Base-by-base conservation (phyloP, 2,329 filamentous ascomycete genomes). In the Phyllosticta capitalensis region DNA sequence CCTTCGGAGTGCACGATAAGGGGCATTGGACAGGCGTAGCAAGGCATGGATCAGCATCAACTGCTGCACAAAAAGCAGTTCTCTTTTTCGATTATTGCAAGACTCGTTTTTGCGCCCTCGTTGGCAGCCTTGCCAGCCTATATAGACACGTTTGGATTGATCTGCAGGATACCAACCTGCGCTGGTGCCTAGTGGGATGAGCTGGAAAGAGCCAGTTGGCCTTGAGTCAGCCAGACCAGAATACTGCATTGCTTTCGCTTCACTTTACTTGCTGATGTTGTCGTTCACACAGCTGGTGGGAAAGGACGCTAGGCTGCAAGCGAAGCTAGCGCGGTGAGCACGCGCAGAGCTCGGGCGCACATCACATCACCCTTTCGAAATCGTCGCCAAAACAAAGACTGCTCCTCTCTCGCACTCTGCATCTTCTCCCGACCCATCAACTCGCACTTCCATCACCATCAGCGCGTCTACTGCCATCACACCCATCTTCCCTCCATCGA, bases 1-100 rank as follows among this genome's bases (percentile, higher is more conserved):
- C 75, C 77, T 96, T 67, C 83, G 90, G 63, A 85, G 72, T 63
- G 71, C 58, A 48, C 59, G 62, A 55, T 61, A n/a, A n/a, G 4
- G n/a, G 17, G 7, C 38, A 45, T n/a, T 45, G n/a, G 38, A 45
- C 38, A 5, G 17, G 17, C 6, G 14, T 45, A 45, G 14, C 17
- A 45, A n/a, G 38, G 38, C 38, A 45, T n/a, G 38, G 14, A n/a
- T 45, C 38, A 45, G 14, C 17, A n/a, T n/a, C 7, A 7, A n/a
- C 4, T n/a, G 14, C 30, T 14, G 30, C 14, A 9, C 1, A 38
- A 38, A 38, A 10, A 5, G 30, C 30, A 14, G 30, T 17, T 9
- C 17, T 17, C n/a, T 45, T 45, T 2, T n/a, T n/a, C n/a, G n/a
- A n/a, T n/a, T 19, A 6, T 7, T 45, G 17, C 38, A 19, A 19